These are phyloP conservation scores for Pseudozyma sp. DNA, from an alignment of 1,284 basidiomycete species.

Conservation along the genomic window DNA sequence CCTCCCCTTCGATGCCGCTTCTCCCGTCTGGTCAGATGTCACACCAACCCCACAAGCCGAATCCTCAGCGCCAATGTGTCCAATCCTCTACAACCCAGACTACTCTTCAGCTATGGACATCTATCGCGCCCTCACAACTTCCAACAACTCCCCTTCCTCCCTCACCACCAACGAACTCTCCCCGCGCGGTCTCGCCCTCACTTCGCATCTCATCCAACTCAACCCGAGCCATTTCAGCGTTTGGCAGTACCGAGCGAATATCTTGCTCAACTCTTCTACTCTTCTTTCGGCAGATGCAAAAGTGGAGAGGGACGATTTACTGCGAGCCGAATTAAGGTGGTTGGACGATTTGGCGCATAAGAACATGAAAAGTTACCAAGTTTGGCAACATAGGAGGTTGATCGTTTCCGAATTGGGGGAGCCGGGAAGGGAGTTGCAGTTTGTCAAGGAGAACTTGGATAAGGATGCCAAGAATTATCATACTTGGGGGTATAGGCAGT, in stretches of 20 bases:
- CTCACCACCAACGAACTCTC: constrained; percentile 36
- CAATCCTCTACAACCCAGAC: constrained; percentile 60
- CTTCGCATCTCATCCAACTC: constrained; percentile 54
- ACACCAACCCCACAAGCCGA: constrained; percentile 57
- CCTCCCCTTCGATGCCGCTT: constrained; percentile 50
- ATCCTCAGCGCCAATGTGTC: constrained; percentile 59
- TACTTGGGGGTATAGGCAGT: constrained; percentile 66
- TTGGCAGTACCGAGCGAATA: constrained; percentile 62
- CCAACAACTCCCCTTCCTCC: constrained; percentile 3
- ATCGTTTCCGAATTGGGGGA: constrained; percentile 53
- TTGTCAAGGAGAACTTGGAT: constrained; percentile 45
- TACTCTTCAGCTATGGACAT: constrained; percentile 65
- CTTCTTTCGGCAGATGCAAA: not conserved
- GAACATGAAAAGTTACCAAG: constrained; percentile 68
- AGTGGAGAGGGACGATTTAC: constrained; percentile 6
- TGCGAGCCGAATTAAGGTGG: constrained; percentile 52
- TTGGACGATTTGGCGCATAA: constrained; percentile 55
- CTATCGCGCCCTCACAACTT: constrained; percentile 53
- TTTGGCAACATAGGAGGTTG: constrained; percentile 64
- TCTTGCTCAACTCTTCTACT: constrained; percentile 40
- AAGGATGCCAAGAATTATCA: constrained; percentile 66
- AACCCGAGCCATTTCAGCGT: constrained; percentile 62
- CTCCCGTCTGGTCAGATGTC: constrained; percentile 57
- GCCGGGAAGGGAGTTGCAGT: constrained; percentile 53
- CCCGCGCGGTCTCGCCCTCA: constrained; percentile 55